These are phyloP conservation scores for Ambrosia artemisiifolia DNA, from an alignment of 129 eudicot genomes.

Conservation along the genomic window DNA sequence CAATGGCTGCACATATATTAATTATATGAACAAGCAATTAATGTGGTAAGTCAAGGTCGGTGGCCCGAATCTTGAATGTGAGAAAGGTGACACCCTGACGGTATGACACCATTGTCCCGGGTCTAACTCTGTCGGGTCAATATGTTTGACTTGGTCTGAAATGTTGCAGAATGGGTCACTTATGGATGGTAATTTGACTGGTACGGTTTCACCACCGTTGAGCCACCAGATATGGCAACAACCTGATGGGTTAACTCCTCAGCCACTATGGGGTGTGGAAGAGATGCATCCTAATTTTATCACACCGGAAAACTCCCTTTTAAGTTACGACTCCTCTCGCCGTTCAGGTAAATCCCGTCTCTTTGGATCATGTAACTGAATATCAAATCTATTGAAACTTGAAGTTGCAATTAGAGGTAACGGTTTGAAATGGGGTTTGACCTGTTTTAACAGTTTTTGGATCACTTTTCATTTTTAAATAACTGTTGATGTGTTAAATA, in stretches of 20 bases:
- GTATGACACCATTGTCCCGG: not conserved
- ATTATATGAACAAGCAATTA: constrained; percentile 14
- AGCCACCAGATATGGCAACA: constrained; percentile 21
- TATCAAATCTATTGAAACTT: not conserved
- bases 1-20: constrained; percentile 25
- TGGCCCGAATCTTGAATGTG: constrained; percentile 13
- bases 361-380: not conserved
- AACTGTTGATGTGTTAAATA: not conserved
- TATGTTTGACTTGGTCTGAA: constrained; percentile 8
- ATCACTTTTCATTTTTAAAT: not conserved
- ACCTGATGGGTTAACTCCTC: constrained; percentile 29
- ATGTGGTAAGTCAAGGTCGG: constrained; percentile 16
- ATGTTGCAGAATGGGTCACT: constrained; percentile 19
- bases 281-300: constrained; percentile 31
- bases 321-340: constrained; percentile 15
- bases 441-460: not conserved
- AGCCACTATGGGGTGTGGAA: constrained; percentile 66
- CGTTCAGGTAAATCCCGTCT: constrained; percentile 15
- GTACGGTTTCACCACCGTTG: constrained; percentile 5
- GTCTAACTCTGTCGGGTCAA: not conserved
- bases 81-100: not conserved
- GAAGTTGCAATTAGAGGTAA: not conserved
- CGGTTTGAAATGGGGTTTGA: not conserved
- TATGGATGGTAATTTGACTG: constrained; percentile 10
- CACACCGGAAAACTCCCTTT: constrained; percentile 17